phyloP scores from a whole-genome alignment of 1,139 yeast genomes.

The Candida tropicalis region DNA sequence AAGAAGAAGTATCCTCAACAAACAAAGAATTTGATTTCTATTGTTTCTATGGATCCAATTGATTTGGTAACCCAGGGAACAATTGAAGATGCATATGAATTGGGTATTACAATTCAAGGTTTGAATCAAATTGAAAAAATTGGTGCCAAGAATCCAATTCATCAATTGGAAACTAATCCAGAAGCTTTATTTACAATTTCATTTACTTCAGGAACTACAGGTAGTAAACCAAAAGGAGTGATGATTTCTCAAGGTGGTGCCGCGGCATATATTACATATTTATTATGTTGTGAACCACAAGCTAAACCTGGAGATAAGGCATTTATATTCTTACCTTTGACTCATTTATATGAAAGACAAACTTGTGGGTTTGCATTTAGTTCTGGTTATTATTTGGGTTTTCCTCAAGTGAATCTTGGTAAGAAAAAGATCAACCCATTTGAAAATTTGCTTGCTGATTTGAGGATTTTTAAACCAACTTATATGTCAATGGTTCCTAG shows the following conservation, averaged over 20 bases:
- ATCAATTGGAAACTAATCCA: conserved; percentile 50
- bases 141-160: conserved; percentile 49
- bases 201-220: conserved; percentile 77
- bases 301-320: conserved; percentile 21
- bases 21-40: conserved; percentile 26
- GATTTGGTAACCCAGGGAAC: conserved; percentile 15
- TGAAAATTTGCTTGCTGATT: conserved; percentile 23
- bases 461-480: conserved; percentile 32
- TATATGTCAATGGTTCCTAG: conserved; percentile 40
- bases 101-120: conserved; percentile 35
- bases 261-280: conserved; percentile 44
- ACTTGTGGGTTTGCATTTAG: conserved; percentile 34
- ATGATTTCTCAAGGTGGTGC: conserved; percentile 54
- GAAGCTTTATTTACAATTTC: conserved; percentile 63
- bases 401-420: conserved; percentile 32
- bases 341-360: conserved; percentile 40
- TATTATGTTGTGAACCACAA: conserved; percentile 19
- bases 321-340: conserved; percentile 35
- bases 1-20: conserved; percentile 22
- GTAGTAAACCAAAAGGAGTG: conserved; percentile 66
- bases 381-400: conserved; percentile 42
- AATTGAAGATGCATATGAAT: conserved; percentile 22
- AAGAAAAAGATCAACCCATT: conserved; percentile 18
- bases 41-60: conserved; percentile 37
- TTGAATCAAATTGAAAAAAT: conserved; percentile 50